Conservation (phyloP, 1,284 basidiomycete species). For the Puccinia hordei region DNA sequence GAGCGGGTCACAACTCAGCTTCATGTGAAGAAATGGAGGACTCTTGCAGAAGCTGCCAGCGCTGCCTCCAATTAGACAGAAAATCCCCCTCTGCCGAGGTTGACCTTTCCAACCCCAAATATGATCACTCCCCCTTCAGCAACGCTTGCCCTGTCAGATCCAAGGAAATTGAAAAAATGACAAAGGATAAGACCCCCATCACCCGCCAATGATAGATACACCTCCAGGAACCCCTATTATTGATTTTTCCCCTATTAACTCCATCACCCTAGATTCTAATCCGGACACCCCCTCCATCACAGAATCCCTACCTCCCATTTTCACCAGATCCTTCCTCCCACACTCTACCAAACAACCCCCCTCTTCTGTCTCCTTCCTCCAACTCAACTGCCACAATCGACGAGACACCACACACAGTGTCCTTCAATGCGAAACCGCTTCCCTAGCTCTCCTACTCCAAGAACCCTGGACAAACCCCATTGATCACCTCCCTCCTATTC, state of each 20-base stretch:
- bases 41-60: background rate
- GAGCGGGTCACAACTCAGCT: background rate
- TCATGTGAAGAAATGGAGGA: background rate
- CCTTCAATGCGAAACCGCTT: background rate
- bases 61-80: too few relatives aligned
- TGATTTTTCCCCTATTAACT: too few relatives aligned
- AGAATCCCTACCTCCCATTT: background rate
- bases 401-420: background rate
- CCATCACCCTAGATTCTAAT: too few relatives aligned
- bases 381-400: background rate
- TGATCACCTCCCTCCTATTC: background rate
- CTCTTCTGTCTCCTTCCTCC: background rate
- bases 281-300: too few relatives aligned
- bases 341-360: too few relatives aligned
- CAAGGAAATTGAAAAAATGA: too few relatives aligned
- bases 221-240: background rate
- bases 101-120: too few relatives aligned
- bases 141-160: too few relatives aligned
- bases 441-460: background rate
- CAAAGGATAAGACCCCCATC: background rate
- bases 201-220: too few relatives aligned
- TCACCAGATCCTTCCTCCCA: too few relatives aligned
- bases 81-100: too few relatives aligned
- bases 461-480: slow-evolving; percentile 11
- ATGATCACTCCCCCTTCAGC: too few relatives aligned